Conservation (phyloP, 2,329 filamentous ascomycete species). For the Trichoderma harzianum region DNA sequence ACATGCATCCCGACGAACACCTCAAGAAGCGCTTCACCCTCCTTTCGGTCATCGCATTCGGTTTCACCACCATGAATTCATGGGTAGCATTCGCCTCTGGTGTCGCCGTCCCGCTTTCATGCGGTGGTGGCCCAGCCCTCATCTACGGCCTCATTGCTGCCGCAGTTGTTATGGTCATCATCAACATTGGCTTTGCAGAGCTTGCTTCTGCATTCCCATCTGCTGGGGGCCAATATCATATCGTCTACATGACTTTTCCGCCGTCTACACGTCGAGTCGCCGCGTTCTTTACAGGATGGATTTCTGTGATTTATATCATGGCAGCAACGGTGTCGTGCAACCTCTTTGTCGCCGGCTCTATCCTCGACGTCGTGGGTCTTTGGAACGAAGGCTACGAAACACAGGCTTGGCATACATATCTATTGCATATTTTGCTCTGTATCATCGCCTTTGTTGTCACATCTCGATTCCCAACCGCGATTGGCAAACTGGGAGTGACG, state of each 20-base stretch:
- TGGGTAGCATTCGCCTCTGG: conserved; percentile 29
- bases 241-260: conserved; percentile 28
- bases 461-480: conserved; percentile 23
- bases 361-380: conserved; percentile 24
- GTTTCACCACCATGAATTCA: conserved; percentile 28
- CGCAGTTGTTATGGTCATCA: conserved; percentile 25
- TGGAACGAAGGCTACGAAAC: conserved; percentile 24
- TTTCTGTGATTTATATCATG: conserved; percentile 28
- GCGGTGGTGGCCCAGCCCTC: conserved; percentile 26
- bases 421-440: conserved; percentile 26
- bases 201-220: conserved; percentile 27
- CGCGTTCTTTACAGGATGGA: conserved; percentile 27
- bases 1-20: conserved; percentile 17
- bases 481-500: conserved; percentile 25
- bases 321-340: conserved; percentile 26
- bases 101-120: conserved; percentile 25
- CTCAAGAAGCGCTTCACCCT: conserved; percentile 27
- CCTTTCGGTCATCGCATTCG: conserved; percentile 27
- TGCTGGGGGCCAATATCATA: conserved; percentile 28
- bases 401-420: conserved; percentile 27
- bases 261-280: conserved; percentile 24
- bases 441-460: conserved; percentile 24
- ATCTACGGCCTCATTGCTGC: conserved; percentile 27
- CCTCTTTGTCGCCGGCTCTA: conserved; percentile 26
- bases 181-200: conserved; percentile 27